Conservation (phyloP, 306 rosid species). For the Oemleria cerasiformis region DNA sequence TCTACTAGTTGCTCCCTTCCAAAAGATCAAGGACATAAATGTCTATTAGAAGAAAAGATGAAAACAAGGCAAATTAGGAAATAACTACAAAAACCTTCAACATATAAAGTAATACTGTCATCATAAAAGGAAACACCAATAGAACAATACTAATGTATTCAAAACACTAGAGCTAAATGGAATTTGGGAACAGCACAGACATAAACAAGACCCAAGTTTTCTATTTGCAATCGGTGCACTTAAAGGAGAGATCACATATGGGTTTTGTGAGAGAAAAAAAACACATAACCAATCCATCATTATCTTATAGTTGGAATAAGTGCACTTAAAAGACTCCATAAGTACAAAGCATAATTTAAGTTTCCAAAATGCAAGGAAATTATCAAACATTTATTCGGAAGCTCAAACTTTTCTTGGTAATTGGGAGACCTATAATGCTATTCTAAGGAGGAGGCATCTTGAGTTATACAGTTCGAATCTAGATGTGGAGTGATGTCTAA, state of each 20-base stretch:
- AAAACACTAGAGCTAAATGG: background rate
- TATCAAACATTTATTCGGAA: background rate
- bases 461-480: background rate
- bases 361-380: background rate
- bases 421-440: background rate
- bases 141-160: background rate
- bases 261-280: too few relatives aligned
- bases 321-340: too few relatives aligned
- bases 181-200: too few relatives aligned
- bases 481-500: background rate
- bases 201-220: too few relatives aligned
- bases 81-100: background rate
- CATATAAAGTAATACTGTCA: background rate
- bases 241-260: too few relatives aligned
- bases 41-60: conserved; percentile 6
- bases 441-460: background rate
- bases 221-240: too few relatives aligned
- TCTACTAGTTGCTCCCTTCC: background rate
- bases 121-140: background rate
- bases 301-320: too few relatives aligned
- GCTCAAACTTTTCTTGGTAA: background rate
- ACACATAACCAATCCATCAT: too few relatives aligned
- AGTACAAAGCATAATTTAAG: background rate
- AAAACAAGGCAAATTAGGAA: background rate
- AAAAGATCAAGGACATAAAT: conserved; percentile 5